Percentiles rank a stretch among this genome's conserved stretches.
phyloP scores from a whole-genome alignment of 257 asterid genomes.

The Primulina eburnea region DNA sequence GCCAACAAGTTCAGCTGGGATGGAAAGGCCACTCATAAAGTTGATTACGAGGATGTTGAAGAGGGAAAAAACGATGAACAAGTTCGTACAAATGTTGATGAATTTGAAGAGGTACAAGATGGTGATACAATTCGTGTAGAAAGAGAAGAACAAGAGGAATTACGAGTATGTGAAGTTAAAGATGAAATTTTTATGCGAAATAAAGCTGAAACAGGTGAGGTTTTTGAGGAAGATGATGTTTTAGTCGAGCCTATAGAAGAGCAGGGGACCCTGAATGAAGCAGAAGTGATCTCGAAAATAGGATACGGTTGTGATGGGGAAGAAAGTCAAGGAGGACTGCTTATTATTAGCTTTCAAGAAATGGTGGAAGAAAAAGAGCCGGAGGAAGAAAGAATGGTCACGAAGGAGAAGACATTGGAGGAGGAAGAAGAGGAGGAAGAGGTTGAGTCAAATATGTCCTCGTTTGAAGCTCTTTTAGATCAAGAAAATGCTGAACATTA shows the following conservation, averaged over 20 bases:
- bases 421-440: conserved; percentile 44
- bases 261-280: conserved; percentile 27
- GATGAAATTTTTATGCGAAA: conserved; percentile 6
- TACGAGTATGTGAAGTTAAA: conserved; percentile 17
- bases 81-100: conserved; percentile 9
- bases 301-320: conserved; percentile 13
- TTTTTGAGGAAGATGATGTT: conserved; percentile 5
- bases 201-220: conserved; percentile 3
- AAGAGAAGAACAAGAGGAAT: conserved; percentile 13
- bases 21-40: conserved; percentile 28
- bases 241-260: conserved; percentile 25
- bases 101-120: conserved; percentile 24
- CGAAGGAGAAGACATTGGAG: conserved; percentile 5
- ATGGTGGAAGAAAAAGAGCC: conserved; percentile 22
- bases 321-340: conserved; percentile 11
- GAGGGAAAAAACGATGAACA: conserved; percentile 24
- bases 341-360: conserved; percentile 17
- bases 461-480: conserved; percentile 48
- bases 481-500: conserved; percentile 40
- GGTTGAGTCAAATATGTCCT: conserved; percentile 45
- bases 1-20: conserved; percentile 59
- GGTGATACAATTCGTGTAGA: conserved; percentile 20
- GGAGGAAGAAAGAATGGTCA: conserved; percentile 20
- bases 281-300: conserved; percentile 11
- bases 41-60: conserved; percentile 24